Percentiles rank a stretch among this genome's conserved stretches.
Conservation (phyloP, 805 yeast genomes). For the Pichia sporocuriosa region DNA sequence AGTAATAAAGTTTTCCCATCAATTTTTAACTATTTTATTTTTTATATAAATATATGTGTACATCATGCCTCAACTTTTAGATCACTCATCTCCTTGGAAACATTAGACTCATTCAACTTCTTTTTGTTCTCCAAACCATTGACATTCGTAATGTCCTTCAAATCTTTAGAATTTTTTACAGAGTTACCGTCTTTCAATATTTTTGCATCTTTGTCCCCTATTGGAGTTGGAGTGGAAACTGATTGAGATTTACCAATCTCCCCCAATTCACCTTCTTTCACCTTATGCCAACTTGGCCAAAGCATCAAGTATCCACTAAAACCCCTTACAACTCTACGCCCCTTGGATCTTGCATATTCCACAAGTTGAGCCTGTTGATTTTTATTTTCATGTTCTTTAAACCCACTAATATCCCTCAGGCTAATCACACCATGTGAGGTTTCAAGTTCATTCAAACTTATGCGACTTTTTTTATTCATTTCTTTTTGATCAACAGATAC, state of each 20-base stretch:
- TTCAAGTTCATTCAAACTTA: constrained; percentile 12
- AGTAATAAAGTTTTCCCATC: too few species aligned
- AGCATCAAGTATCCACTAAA: constrained; percentile 25
- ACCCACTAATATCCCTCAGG: constrained; percentile 10
- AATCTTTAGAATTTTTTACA: too few species aligned
- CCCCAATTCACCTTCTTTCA: constrained; percentile 6
- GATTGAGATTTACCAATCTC: too few species aligned
- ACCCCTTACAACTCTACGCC: constrained; percentile 15
- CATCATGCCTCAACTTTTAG: too few species aligned
- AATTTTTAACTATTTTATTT: too few species aligned
- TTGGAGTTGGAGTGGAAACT: not conserved
- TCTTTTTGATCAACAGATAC: constrained; percentile 1
- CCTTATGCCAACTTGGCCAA: constrained; percentile 20
- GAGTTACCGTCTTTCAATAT: too few species aligned
- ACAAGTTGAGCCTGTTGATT: constrained; percentile 14
- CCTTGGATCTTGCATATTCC: constrained; percentile 12
- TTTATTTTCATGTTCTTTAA: constrained; percentile 6
- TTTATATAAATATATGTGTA: too few species aligned
- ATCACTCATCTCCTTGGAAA: too few species aligned
- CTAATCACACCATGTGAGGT: constrained; percentile 9
- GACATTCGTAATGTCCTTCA: too few species aligned
- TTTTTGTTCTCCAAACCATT: too few species aligned
- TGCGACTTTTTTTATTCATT: constrained; percentile 17
- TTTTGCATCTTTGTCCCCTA: not conserved
- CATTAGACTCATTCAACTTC: too few species aligned